Percentiles rank a stretch among this genome's conserved stretches.
phyloP scores from a whole-genome alignment of 2,329 filamentous ascomycete species.

The Dothiorella sarmentorum region DNA sequence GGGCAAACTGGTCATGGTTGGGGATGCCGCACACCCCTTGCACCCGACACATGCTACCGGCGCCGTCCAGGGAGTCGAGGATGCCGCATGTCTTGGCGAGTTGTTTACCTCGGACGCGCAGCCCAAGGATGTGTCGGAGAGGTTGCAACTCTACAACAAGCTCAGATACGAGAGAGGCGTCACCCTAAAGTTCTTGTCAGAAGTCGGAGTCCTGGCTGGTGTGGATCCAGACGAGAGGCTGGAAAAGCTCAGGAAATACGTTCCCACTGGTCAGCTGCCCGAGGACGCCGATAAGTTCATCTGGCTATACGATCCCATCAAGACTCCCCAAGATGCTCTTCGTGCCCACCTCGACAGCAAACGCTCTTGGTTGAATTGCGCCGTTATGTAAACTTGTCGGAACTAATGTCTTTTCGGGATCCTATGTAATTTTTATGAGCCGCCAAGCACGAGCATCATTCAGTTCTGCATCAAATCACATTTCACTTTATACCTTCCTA shows the following conservation, averaged over 20 bases:
- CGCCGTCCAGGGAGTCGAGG: constrained; percentile 21
- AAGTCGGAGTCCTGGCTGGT: background rate
- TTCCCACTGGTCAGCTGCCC: constrained; percentile 14
- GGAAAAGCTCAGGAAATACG: constrained; percentile 4
- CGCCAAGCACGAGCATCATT: background rate
- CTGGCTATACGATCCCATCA: constrained; percentile 17
- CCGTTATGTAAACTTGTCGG: background rate
- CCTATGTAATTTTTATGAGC: background rate
- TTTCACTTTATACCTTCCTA: background rate
- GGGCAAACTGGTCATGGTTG: constrained; percentile 18
- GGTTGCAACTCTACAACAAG: constrained; percentile 19
- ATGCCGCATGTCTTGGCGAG: constrained; percentile 20
- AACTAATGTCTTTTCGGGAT: background rate
- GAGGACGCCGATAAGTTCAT: constrained; percentile 12
- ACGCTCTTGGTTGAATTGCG: background rate
- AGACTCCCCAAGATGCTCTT: constrained; percentile 7
- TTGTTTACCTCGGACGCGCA: constrained; percentile 17
- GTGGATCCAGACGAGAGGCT: background rate
- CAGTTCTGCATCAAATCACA: background rate
- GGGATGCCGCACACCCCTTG: constrained; percentile 20
- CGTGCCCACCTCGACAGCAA: background rate
- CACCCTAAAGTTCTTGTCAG: constrained; percentile 17
- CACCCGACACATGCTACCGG: constrained; percentile 18
- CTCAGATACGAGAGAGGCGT: constrained; percentile 19
- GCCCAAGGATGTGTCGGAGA: constrained; percentile 4